Base-by-base conservation (phyloP, 2,329 filamentous ascomycete species). In the Diaporthe ilicicola region DNA sequence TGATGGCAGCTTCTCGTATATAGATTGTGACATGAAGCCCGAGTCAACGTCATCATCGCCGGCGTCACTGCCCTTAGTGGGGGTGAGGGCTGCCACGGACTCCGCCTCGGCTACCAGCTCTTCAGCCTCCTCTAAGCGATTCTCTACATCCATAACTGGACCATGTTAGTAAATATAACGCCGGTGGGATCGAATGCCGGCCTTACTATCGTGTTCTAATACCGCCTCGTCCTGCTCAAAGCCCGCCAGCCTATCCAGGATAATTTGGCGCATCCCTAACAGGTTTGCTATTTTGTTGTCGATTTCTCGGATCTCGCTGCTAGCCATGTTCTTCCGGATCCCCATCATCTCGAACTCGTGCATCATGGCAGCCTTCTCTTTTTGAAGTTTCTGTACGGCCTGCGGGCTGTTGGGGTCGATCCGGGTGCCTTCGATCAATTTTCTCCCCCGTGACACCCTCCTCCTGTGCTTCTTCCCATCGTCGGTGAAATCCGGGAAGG, bases 271-370 rank as follows among this genome's bases (percentile, higher is more conserved):
- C 94, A 98, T 98, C 73, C 90, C 94, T 76, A 94, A 92, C 68
- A 99, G 85, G 80, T 98, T 98, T 72, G 94, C 90, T 74, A 99
- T 95, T 82, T 98, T 99, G 83, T 93, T 95, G 82, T 99, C 96
- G 73, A 99, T 97, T 78, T 99, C 96, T 72, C 91, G 90, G 71
- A 99, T 98, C 81, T 99, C 96, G 74, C 94, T 93, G 77, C 94
- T 96, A 76, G 95, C 95, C 95, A 99, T 98, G 78, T 96, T 97
- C 82, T 99, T 99, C 72, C 96, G 90, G 73, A 98, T 90, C 4
- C 92, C 89, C 84, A 98, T 90, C 89, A 98, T 93, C 78, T 98
- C 94, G 75, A 99, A 85, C 75, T 94, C 90, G 80, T 97, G 94
- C 83, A 92, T 91, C 83, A 98, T 87, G 67, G 89, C 86, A 53